Percentiles rank a stretch among this genome's conserved stretches.
Evolutionary conservation across 192 early-diverging fungal genomes (phyloP).

Genomic region (Coemansia sp.): DNA sequence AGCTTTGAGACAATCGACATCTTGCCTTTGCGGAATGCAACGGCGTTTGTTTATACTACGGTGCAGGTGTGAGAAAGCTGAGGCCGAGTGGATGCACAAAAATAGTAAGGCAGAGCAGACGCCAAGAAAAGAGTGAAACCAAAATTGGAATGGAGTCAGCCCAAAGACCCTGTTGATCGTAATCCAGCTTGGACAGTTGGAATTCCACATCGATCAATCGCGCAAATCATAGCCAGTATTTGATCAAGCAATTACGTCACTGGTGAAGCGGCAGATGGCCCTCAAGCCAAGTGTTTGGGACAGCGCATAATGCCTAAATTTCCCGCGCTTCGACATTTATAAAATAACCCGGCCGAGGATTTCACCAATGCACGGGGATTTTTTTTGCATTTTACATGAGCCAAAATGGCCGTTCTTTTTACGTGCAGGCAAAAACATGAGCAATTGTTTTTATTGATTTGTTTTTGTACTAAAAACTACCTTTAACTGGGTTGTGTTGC

Average conservation of each 20-base stretch:
- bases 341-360: not conserved
- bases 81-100: not conserved
- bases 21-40: not conserved
- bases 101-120: not conserved
- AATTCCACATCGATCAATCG: not conserved
- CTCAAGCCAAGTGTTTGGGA: not conserved
- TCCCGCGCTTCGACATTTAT: not conserved
- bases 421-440: too few relatives aligned
- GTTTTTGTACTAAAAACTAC: too few relatives aligned
- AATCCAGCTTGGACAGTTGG: not conserved
- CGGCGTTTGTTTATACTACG: not conserved
- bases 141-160: too few relatives aligned
- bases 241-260: not conserved
- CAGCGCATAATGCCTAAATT: not conserved
- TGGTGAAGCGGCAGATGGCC: not conserved
- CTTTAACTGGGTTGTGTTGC: too few relatives aligned
- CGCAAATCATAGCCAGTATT: not conserved
- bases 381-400: not conserved
- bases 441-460: too few relatives aligned
- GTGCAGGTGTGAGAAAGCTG: slow-evolving; percentile 1
- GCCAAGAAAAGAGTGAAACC: not conserved
- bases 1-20: slow-evolving; percentile 30
- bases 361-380: too few relatives aligned
- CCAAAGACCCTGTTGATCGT: not conserved
- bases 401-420: not conserved